Conservation (phyloP, 73 alveolate genomes). For the Urostyla sp. region DNA sequence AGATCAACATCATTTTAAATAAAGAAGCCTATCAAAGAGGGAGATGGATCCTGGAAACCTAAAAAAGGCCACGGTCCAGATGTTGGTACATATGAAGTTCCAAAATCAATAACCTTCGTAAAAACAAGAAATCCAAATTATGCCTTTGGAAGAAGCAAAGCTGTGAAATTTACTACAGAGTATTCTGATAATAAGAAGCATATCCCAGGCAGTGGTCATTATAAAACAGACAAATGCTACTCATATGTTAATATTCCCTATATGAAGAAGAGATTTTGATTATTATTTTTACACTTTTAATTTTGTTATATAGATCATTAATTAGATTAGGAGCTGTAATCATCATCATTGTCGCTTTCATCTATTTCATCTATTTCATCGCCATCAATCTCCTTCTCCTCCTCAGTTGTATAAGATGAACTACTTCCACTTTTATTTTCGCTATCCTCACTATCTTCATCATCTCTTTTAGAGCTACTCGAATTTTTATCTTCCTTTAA, state of each 20-base stretch:
- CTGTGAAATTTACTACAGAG: slow-evolving; percentile 22
- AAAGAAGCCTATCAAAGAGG: slow-evolving; percentile 10
- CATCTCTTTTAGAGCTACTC: not conserved
- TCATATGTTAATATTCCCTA: slow-evolving; percentile 22
- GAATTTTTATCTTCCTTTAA: not conserved
- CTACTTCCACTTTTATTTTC: not conserved
- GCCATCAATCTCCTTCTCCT: not conserved
- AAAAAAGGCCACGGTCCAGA: slow-evolving; percentile 35
- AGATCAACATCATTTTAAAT: slow-evolving; percentile 13
- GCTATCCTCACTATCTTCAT: not conserved
- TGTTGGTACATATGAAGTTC: slow-evolving; percentile 52
- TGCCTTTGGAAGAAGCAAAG: slow-evolving; percentile 18
- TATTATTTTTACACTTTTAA: not conserved
- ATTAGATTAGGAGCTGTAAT: too few relatives aligned
- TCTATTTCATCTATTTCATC: not conserved
- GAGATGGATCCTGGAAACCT: slow-evolving; percentile 10
- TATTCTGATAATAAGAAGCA: slow-evolving; percentile 28
- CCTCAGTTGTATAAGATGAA: not conserved
- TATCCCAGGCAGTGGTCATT: slow-evolving; percentile 54
- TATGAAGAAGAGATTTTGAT: slow-evolving; percentile 39
- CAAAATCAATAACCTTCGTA: not conserved
- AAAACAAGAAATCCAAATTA: not conserved
- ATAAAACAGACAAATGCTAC: slow-evolving; percentile 25
- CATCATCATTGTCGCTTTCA: too few relatives aligned
- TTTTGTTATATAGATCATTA: too few relatives aligned